Evolutionary conservation across 2,329 filamentous ascomycete species (phyloP).

Genomic region (Leptographium galeiforme): DNA sequence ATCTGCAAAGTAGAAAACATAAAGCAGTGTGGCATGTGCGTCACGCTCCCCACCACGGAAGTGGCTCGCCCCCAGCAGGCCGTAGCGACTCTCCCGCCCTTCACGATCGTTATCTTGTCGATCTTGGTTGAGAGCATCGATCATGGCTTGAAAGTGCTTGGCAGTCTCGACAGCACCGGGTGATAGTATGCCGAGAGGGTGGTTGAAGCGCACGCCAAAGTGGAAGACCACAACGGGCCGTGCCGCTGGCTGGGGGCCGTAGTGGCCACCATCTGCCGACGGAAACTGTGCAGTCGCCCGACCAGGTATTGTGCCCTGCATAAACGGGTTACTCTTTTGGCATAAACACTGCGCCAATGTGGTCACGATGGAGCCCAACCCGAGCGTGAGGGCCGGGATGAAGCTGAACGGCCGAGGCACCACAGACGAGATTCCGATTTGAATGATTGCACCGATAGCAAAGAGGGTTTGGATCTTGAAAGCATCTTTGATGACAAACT

Average conservation of each 20-base stretch:
- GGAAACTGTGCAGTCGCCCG: constrained; percentile 22
- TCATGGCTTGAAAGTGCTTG: constrained; percentile 25
- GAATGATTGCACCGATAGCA: constrained; percentile 20
- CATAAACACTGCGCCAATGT: constrained; percentile 16
- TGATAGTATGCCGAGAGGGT: constrained; percentile 33
- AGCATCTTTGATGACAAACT: constrained; percentile 20
- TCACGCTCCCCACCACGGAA: constrained; percentile 21
- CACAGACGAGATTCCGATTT: constrained; percentile 19
- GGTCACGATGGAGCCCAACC: constrained; percentile 18
- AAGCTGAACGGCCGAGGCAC: constrained; percentile 22
- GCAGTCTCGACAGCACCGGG: constrained; percentile 28
- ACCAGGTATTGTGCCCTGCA: constrained; percentile 17
- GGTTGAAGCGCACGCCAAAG: constrained; percentile 30
- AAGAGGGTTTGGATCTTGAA: constrained; percentile 21
- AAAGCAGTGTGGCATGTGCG: constrained; percentile 9
- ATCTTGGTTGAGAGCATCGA: constrained; percentile 17
- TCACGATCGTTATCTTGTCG: constrained; percentile 13
- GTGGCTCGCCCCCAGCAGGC: constrained; percentile 29
- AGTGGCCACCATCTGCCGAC: background rate
- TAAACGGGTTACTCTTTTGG: constrained; percentile 12
- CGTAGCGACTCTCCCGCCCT: constrained; percentile 19
- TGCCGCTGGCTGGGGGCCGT: background rate
- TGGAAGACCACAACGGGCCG: constrained; percentile 23
- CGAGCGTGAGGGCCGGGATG: constrained; percentile 18
- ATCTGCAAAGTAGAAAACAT: constrained; percentile 11